These are phyloP conservation scores for Trametes coccinea DNA, from an alignment of 768 basidiomycete genomes.

Conservation along the genomic window DNA sequence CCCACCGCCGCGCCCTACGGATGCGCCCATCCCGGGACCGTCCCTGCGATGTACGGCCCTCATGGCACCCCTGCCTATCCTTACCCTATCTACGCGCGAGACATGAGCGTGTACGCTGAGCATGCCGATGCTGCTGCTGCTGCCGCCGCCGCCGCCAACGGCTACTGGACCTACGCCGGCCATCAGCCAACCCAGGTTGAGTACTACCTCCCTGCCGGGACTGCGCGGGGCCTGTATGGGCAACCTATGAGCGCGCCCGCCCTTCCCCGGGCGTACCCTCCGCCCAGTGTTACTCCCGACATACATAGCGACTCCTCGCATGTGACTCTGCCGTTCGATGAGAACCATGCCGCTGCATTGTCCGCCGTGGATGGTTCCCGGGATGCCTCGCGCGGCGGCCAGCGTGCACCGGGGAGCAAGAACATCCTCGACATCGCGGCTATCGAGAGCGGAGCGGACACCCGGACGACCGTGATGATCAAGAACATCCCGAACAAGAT, in stretches of 20 bases:
- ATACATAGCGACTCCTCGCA: slow-evolving; percentile 3
- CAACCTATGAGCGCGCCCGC: background rate
- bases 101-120: slow-evolving; percentile 1
- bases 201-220: slow-evolving; percentile 15
- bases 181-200: slow-evolving; percentile 15
- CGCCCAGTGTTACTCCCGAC: background rate
- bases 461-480: slow-evolving; percentile 84
- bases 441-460: slow-evolving; percentile 79
- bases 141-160: background rate
- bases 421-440: slow-evolving; percentile 66
- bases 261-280: background rate
- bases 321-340: slow-evolving; percentile 7
- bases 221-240: background rate
- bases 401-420: slow-evolving; percentile 26
- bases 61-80: slow-evolving; percentile 6
- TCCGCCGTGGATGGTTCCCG: background rate
- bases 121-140: background rate
- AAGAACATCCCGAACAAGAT: slow-evolving; percentile 95
- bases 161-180: slow-evolving; percentile 20
- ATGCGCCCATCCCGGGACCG: background rate
- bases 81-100: slow-evolving; percentile 10
- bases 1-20: slow-evolving; percentile 5
- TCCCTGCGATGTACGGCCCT: slow-evolving; percentile 6
- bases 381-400: background rate
- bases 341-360: background rate